Evolutionary conservation across 257 asterid species (phyloP).

Genomic region (Przewalskia tangutica): DNA sequence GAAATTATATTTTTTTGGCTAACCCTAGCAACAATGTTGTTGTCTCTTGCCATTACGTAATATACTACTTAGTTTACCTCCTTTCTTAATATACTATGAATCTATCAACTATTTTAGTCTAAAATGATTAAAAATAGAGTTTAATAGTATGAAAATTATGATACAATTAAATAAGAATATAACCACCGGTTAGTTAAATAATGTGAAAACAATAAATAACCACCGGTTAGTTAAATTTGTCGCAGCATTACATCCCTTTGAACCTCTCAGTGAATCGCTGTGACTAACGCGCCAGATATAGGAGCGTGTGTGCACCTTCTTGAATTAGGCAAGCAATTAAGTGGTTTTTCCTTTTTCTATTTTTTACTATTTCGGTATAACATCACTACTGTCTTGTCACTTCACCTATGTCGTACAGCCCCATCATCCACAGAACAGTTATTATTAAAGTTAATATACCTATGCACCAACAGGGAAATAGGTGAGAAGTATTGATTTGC

Average conservation of each 20-base stretch:
- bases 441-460: no score
- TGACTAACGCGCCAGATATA: background rate
- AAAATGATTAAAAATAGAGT: no score
- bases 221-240: slow-evolving; percentile 4
- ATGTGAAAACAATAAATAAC: background rate
- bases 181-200: no score
- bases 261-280: background rate
- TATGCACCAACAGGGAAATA: slow-evolving; percentile 16
- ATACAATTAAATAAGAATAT: no score
- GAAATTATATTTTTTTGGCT: no score
- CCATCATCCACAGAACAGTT: background rate
- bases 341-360: background rate
- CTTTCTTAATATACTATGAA: no score
- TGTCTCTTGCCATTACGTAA: no score
- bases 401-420: background rate
- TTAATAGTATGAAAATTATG: no score
- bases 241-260: background rate
- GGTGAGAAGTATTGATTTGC: background rate
- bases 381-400: slow-evolving; percentile 9
- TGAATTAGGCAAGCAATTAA: background rate
- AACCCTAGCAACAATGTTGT: no score
- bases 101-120: no score
- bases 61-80: no score
- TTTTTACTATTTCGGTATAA: background rate
- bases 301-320: background rate